Evolutionary conservation across 23 red algal species (phyloP), one percentile per base, ranked within the genome.

Genomic region (Gracilaria gracilis): DNA sequence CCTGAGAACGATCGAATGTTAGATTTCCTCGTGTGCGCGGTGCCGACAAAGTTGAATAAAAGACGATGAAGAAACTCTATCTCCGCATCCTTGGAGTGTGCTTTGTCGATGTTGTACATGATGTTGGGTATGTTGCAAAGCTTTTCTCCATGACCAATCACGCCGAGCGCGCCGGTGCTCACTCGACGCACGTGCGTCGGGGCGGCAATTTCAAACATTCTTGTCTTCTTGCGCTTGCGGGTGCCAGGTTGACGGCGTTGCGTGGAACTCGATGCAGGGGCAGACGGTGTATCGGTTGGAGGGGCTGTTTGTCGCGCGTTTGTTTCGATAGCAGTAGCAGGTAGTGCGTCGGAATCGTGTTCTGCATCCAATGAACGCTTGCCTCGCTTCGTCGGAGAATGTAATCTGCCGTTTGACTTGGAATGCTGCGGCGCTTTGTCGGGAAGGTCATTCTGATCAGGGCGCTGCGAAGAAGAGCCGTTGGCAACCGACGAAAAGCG

Each of bases 1-100:
- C 83, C 83, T 23, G 61, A 71, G 25, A 86, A 86, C 1, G 61
- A 14, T 17, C 83, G 83, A 27, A 86, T 86, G 25, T 71, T 86
- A 3, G 62, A n/a, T 35, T 71, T 86, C 51, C 83, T 61, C 11
- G 21, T 23, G 13, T 54, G 35, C 25, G 46, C 37, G 24, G 37
- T 36, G 44, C 83, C 83, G 9, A 62, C 83, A 37, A 54, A 86
- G 51, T 86, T 86, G 66, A 86, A 86, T 44, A 86, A 34, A 9
- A 86, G 37, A 16, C 83, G 83, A 57, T 86, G 83, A 32, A 86
- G 21, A 54, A 86, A 73, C 83, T 75, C 65, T 11, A 86, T 12
- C n/a, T 86, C 36, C 21, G 40, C 57, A n/a, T 71, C 83, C n/a
- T 57, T 86, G 7, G 44, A 31, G 17, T 40, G 21, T 11, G 42